Evolutionary conservation across 257 asterid genomes (phyloP).

Genomic region (Hygrophila difformis): DNA sequence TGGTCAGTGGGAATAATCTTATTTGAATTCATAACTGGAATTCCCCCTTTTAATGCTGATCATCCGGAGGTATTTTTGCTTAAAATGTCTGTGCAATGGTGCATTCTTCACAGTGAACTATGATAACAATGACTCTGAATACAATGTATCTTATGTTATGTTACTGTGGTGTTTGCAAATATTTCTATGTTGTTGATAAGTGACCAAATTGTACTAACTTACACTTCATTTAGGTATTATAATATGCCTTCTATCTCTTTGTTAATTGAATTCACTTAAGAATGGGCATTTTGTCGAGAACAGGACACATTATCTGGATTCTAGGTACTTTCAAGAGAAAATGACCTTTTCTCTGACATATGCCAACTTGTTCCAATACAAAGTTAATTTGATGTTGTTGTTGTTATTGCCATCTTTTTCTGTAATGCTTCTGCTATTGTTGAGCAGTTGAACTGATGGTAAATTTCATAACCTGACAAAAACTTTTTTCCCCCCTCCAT

Average conservation of each 20-base stretch:
- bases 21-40: constrained; percentile 75
- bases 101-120: constrained; percentile 1
- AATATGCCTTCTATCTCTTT: constrained; percentile 3
- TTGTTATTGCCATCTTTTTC: no score
- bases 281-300: constrained; percentile 4
- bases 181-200: background rate
- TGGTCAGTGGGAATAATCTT: constrained; percentile 91
- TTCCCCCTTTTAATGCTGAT: constrained; percentile 76
- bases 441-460: constrained; percentile 9
- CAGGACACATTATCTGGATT: constrained; percentile 4
- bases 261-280: constrained; percentile 1
- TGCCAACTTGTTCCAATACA: background rate
- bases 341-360: constrained; percentile 3
- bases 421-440: constrained; percentile 6
- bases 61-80: constrained; percentile 66
- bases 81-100: constrained; percentile 8
- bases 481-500: background rate
- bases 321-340: background rate
- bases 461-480: constrained; percentile 1
- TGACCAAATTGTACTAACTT: background rate
- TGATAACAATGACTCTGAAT: background rate
- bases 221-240: constrained; percentile 1
- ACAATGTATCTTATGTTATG: constrained; percentile 5
- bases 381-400: no score
- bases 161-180: constrained; percentile 1